These are phyloP conservation scores for Xylaria sp. DNA, from an alignment of 2,329 filamentous ascomycete species.

Conservation along the genomic window DNA sequence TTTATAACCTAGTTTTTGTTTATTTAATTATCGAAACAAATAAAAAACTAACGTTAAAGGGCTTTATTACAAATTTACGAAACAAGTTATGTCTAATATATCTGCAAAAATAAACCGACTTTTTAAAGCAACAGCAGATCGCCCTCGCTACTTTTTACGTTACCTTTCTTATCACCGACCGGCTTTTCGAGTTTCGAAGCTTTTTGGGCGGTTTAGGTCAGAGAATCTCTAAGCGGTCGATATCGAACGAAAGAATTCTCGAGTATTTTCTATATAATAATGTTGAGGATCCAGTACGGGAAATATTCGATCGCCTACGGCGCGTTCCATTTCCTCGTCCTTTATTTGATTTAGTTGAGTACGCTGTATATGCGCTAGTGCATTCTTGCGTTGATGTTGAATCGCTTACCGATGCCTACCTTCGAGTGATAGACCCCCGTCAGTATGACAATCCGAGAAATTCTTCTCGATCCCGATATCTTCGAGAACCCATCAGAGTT, in stretches of 20 bases:
- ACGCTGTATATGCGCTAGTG: too few species aligned
- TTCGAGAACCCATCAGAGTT: too few species aligned
- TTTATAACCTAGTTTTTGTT: constrained; percentile 32
- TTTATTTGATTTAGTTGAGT: too few species aligned
- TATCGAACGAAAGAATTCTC: constrained; percentile 36
- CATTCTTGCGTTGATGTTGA: too few species aligned
- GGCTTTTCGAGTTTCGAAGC: constrained; percentile 31
- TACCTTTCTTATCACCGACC: constrained; percentile 24
- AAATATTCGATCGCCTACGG: constrained; percentile 36
- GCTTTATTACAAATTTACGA: constrained; percentile 35
- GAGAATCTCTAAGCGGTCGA: constrained; percentile 18
- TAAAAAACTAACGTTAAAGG: constrained; percentile 29
- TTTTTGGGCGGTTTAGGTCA: constrained; percentile 31
- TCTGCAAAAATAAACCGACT: constrained; percentile 36
- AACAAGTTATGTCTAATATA: constrained; percentile 35
- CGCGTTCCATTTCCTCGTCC: too few species aligned
- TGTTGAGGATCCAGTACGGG: constrained; percentile 36
- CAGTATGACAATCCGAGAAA: too few species aligned
- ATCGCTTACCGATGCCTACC: too few species aligned
- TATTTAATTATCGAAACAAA: constrained; percentile 32
- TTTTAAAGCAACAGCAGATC: constrained; percentile 22
- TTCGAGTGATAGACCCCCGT: too few species aligned
- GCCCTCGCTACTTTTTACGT: constrained; percentile 17
- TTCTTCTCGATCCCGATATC: too few species aligned
- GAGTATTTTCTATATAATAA: constrained; percentile 35